Base-by-base conservation (phyloP, 805 yeast species). In the Lachancea meyersii region DNA sequence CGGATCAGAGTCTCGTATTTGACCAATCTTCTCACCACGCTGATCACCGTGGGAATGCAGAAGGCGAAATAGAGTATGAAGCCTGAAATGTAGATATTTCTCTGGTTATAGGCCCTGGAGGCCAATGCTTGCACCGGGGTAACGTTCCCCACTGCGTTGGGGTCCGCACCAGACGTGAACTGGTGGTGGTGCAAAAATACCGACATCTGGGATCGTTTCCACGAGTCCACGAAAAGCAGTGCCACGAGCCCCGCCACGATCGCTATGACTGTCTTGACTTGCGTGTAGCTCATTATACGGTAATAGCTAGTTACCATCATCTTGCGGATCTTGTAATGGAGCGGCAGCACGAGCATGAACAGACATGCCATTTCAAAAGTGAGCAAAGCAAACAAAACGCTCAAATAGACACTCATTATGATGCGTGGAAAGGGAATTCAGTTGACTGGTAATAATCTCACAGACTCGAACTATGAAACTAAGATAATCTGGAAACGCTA, bases 11-110 rank as follows among this genome's bases (percentile, higher is more conserved):
- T 68, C 64, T 76, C 60, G 52, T 70, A 69, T 49, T 71, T 65
- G 31, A 77, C 75, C 58, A 79, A 63, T 57, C 77, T 75, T 46
- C 66, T 68, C 36, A 79, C 68, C 41, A 79, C 70, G 30, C 72
- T 69, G 49, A 73, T 64, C 36, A 77, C 76, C 0, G 81, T 76
- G 28, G 69, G 70, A 44, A 78, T 77, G 8, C 80, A 76, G 37
- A 79, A 49, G 44, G 64, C 68, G 52, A 77, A 69, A 58, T 75
- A 79, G 45, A 79, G 59, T 4, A 78, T 79, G 7, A 80, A 81
- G 7, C 85, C 86, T 13, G 79, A 71, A 42, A 79, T 69, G 56
- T 79, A 79, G 32, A 77, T 65, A 50, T 79, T 79, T 55, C 86
- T 68, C 58, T 79, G 85, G 31, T 79, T 70, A 51, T 77, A 79